Evolutionary conservation across 2,329 filamentous ascomycete genomes (phyloP).

Genomic region (Orbilia oligospora): DNA sequence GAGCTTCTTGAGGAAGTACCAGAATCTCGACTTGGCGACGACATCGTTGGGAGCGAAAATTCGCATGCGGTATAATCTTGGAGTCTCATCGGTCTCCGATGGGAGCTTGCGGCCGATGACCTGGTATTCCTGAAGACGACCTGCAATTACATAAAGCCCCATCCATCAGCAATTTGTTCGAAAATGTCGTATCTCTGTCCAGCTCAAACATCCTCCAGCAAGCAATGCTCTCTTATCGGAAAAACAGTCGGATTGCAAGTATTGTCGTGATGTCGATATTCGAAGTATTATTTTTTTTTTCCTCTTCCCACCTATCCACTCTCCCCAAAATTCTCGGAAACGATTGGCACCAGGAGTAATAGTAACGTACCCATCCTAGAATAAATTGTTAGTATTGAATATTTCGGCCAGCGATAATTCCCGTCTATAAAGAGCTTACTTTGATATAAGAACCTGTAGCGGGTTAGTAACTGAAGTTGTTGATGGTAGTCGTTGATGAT

Average conservation of each 20-base stretch:
- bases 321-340: constrained; percentile 20
- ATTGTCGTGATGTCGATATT: constrained; percentile 30
- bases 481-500: constrained; percentile 56
- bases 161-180: constrained; percentile 65
- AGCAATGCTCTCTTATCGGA: constrained; percentile 12
- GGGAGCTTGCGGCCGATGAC: constrained; percentile 99
- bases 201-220: constrained; percentile 1
- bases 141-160: constrained; percentile 70
- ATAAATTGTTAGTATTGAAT: constrained; percentile 65
- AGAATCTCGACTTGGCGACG: constrained; percentile 99
- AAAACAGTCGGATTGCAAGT: constrained; percentile 26
- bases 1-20: constrained; percentile 99
- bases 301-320: constrained; percentile 14
- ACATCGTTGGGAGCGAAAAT: constrained; percentile 99
- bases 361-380: constrained; percentile 75
- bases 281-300: not conserved
- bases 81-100: constrained; percentile 95
- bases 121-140: constrained; percentile 99
- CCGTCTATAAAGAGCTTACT: constrained; percentile 69
- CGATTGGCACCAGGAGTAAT: constrained; percentile 50
- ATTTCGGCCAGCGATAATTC: constrained; percentile 60
- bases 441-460: constrained; percentile 63
- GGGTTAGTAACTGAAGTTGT: constrained; percentile 45
- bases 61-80: constrained; percentile 99
- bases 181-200: constrained; percentile 52